Evolutionary conservation across 495 filamentous ascomycete species (phyloP).

Genomic region (Podospora australis): DNA sequence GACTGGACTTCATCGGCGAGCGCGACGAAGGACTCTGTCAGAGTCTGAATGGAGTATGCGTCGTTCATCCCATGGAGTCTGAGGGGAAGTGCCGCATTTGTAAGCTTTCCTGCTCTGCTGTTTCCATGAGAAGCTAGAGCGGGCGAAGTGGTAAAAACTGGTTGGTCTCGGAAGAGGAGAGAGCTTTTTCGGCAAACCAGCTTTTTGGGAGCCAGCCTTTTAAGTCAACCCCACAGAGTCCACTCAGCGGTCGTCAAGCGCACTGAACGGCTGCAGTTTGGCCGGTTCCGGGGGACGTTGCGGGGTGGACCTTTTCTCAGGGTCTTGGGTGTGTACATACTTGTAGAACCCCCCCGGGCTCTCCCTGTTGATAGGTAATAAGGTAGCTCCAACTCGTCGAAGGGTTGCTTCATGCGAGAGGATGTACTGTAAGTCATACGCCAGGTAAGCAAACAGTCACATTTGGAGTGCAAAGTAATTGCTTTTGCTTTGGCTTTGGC

Average conservation of each 20-base stretch:
- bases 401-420: no score
- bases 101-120: not conserved
- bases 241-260: not conserved
- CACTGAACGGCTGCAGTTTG: constrained; percentile 3
- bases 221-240: constrained; percentile 1
- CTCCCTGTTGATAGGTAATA: no score
- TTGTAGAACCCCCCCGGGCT: no score
- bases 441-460: no score
- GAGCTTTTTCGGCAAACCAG: not conserved
- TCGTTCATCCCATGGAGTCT: constrained; percentile 32
- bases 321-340: not conserved
- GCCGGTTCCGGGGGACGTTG: not conserved
- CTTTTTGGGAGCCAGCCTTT: constrained; percentile 4
- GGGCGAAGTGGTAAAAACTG: not conserved
- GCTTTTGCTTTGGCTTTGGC: no score
- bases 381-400: not conserved
- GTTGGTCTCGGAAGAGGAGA: constrained; percentile 6
- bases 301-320: not conserved
- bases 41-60: constrained; percentile 39
- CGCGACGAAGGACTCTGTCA: constrained; percentile 57
- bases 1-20: constrained; percentile 54
- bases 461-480: no score
- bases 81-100: constrained; percentile 9
- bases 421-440: no score
- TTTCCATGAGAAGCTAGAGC: constrained; percentile 1